Evolutionary conservation across 2,329 filamentous ascomycete species (phyloP).

Genomic region (Exophiala phaeomuriformis): DNA sequence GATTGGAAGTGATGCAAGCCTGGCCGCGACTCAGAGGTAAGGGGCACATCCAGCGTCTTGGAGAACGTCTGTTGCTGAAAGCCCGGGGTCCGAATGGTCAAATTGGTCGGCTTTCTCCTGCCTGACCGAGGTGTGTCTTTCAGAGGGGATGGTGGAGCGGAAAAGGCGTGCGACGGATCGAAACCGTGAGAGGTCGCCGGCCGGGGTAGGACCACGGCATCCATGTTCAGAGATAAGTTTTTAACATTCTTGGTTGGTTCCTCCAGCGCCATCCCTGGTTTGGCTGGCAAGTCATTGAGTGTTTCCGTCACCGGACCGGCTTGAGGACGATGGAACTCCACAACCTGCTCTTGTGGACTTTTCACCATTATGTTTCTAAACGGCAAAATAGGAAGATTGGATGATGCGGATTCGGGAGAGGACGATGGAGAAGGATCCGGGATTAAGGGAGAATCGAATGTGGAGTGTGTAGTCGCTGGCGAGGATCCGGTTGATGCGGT

Average conservation of each 20-base stretch:
- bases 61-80: slow-evolving; percentile 44
- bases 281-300: slow-evolving; percentile 34
- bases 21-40: slow-evolving; percentile 50
- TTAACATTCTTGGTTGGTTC: slow-evolving; percentile 49
- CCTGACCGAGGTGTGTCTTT: slow-evolving; percentile 48
- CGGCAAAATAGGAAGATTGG: slow-evolving; percentile 51
- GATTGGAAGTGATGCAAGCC: slow-evolving; percentile 56
- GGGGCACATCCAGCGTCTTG: slow-evolving; percentile 48
- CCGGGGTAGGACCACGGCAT: slow-evolving; percentile 38
- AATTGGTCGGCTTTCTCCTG: slow-evolving; percentile 51
- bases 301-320: slow-evolving; percentile 28
- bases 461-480: slow-evolving; percentile 87
- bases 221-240: slow-evolving; percentile 56
- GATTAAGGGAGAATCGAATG: slow-evolving; percentile 80
- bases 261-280: slow-evolving; percentile 31
- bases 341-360: slow-evolving; percentile 1
- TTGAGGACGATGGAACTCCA: background rate
- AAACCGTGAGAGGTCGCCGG: slow-evolving; percentile 46
- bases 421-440: slow-evolving; percentile 87
- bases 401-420: slow-evolving; percentile 81
- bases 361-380: slow-evolving; percentile 34
- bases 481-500: slow-evolving; percentile 89
- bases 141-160: slow-evolving; percentile 52
- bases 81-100: slow-evolving; percentile 52
- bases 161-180: slow-evolving; percentile 38